phyloP scores from a whole-genome alignment of 2,329 filamentous ascomycete species.

The Daldinia sp. region DNA sequence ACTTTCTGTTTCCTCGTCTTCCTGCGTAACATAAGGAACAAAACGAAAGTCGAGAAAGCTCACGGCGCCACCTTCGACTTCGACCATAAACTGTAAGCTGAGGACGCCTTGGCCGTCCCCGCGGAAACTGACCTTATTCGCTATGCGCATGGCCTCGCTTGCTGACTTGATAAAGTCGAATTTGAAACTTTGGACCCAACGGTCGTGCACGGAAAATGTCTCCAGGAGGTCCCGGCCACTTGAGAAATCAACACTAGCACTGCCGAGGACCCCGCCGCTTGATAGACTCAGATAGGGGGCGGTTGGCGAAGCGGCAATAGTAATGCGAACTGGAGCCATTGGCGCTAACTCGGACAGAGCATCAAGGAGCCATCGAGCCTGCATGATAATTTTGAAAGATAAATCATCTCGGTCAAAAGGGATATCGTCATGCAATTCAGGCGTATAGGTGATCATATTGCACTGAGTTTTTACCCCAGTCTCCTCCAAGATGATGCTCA shows the following conservation, averaged over 20 bases:
- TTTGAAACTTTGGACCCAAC: slow-evolving; percentile 80
- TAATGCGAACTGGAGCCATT: slow-evolving; percentile 79
- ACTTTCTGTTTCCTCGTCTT: slow-evolving; percentile 66
- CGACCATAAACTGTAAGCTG: slow-evolving; percentile 96
- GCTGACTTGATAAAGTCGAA: slow-evolving; percentile 89
- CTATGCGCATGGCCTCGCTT: slow-evolving; percentile 90
- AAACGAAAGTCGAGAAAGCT: slow-evolving; percentile 88
- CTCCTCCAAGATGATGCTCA: slow-evolving; percentile 89
- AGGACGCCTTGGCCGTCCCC: slow-evolving; percentile 90
- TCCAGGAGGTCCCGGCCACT: slow-evolving; percentile 77
- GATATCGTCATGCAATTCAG: slow-evolving; percentile 81
- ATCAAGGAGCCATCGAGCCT: slow-evolving; percentile 77
- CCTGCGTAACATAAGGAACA: slow-evolving; percentile 75
- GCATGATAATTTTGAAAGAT: slow-evolving; percentile 95
- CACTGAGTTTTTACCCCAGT: slow-evolving; percentile 89
- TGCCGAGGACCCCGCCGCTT: slow-evolving; percentile 69
- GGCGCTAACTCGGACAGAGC: slow-evolving; percentile 76
- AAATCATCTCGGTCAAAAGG: slow-evolving; percentile 86
- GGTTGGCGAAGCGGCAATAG: slow-evolving; percentile 72
- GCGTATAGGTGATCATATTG: slow-evolving; percentile 88
- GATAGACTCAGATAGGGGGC: slow-evolving; percentile 82
- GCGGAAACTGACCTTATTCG: slow-evolving; percentile 91
- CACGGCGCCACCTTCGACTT: slow-evolving; percentile 76
- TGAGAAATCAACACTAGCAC: slow-evolving; percentile 75
- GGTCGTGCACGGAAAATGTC: slow-evolving; percentile 74